Evolutionary conservation across 495 filamentous ascomycete species (phyloP).

Genomic region (Symbiotaphrina buchneri): DNA sequence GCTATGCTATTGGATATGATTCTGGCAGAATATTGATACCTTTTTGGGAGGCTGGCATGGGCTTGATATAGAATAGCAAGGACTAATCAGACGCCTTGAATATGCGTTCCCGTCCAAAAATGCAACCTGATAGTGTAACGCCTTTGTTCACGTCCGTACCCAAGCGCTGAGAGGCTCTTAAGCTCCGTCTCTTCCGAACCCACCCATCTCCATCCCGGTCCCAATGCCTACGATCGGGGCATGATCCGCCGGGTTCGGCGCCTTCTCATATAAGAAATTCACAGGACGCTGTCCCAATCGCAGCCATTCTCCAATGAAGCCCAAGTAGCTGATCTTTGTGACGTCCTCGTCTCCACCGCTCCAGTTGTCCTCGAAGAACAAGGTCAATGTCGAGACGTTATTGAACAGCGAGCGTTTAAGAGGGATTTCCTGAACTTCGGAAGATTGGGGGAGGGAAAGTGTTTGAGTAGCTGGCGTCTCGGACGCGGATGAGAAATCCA

Average conservation of each 20-base stretch:
- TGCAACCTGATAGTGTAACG: too few relatives aligned
- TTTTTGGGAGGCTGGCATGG: too few relatives aligned
- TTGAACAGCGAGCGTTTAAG: slow-evolving; percentile 80
- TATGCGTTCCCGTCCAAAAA: too few relatives aligned
- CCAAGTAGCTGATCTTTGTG: slow-evolving; percentile 60
- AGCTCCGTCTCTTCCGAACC: too few relatives aligned
- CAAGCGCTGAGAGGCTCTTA: too few relatives aligned
- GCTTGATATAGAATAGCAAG: too few relatives aligned
- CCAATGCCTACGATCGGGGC: too few relatives aligned
- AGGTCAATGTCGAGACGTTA: slow-evolving; percentile 44
- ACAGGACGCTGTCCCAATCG: slow-evolving; percentile 60
- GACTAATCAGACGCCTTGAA: too few relatives aligned
- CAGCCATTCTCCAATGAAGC: slow-evolving; percentile 87
- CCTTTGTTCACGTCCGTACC: too few relatives aligned
- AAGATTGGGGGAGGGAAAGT: slow-evolving; percentile 55
- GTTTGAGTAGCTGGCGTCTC: slow-evolving; percentile 52
- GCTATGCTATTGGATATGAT: too few relatives aligned
- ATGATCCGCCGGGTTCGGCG: slow-evolving; percentile 80
- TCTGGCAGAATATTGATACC: too few relatives aligned
- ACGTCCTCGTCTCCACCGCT: slow-evolving; percentile 39
- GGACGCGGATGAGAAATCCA: slow-evolving; percentile 60
- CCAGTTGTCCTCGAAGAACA: slow-evolving; percentile 71
- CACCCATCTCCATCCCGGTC: too few relatives aligned
- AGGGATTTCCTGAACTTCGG: slow-evolving; percentile 63
- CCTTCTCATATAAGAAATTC: slow-evolving; percentile 79